A percentile compares a stretch with the other conserved stretches of the same genome.
These are phyloP conservation scores for Lignosus rhinocerotis DNA, from an alignment of 1,284 basidiomycete species.

Conservation along the genomic window DNA sequence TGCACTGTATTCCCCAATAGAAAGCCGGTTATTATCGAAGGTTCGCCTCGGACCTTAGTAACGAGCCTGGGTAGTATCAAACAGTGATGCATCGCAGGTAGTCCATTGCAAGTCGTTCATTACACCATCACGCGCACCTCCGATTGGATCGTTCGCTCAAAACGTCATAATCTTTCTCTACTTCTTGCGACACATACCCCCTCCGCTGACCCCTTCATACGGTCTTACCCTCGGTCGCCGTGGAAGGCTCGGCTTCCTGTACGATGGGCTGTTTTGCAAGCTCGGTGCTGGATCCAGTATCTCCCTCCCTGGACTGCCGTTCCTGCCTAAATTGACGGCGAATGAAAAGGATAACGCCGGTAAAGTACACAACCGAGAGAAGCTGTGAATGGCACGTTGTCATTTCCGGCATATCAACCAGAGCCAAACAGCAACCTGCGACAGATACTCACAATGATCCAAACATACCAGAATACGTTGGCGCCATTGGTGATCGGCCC, in stretches of 20 bases:
- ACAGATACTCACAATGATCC: constrained; percentile 47
- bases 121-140: background rate
- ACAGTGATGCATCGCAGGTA: background rate
- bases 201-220: background rate
- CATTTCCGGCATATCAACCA: background rate
- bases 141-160: background rate
- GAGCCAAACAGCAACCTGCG: background rate
- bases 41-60: too few relatives aligned
- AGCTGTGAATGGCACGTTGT: background rate
- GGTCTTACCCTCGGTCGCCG: background rate
- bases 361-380: constrained; percentile 35
- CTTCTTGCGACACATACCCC: background rate
- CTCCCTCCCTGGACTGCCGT: constrained; percentile 5
- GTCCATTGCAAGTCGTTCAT: background rate
- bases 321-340: constrained; percentile 28
- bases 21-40: too few relatives aligned
- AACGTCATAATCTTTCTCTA: background rate
- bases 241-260: constrained; percentile 6
- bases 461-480: constrained; percentile 49
- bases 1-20: too few relatives aligned
- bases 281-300: background rate
- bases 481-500: constrained; percentile 36
- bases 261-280: background rate
- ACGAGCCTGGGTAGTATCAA: too few relatives aligned
- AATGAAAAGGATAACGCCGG: constrained; percentile 33